These are phyloP conservation scores for Mycena metata DNA, from an alignment of 768 basidiomycete genomes.

Conservation along the genomic window DNA sequence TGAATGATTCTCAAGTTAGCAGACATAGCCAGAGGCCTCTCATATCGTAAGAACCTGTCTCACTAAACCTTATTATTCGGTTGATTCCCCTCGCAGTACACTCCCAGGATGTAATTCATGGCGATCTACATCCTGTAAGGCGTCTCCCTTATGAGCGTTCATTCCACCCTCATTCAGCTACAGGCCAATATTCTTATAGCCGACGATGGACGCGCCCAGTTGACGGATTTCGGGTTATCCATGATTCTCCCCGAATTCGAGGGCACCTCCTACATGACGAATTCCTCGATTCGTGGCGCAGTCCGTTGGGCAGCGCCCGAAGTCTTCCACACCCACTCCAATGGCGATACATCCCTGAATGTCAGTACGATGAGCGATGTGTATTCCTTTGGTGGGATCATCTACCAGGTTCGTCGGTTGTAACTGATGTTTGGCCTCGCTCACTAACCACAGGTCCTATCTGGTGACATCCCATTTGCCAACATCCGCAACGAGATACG, in stretches of 20 bases:
- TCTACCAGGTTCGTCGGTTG: slow-evolving; percentile 4
- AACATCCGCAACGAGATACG: background rate
- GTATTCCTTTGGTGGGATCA: slow-evolving; percentile 20
- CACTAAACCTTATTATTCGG: background rate
- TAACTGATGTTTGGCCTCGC: too few relatives aligned
- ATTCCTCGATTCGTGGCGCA: background rate
- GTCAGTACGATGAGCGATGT: slow-evolving; percentile 20
- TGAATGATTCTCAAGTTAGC: background rate
- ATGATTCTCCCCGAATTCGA: slow-evolving; percentile 21
- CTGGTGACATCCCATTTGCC: slow-evolving; percentile 6
- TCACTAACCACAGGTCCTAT: slow-evolving; percentile 5
- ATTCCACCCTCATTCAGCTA: too few relatives aligned
- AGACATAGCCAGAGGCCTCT: background rate
- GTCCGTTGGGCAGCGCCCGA: slow-evolving; percentile 22
- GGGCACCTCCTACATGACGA: slow-evolving; percentile 17
- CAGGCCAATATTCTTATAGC: slow-evolving; percentile 18
- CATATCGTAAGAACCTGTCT: background rate
- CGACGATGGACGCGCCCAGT: slow-evolving; percentile 2
- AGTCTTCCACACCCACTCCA: background rate
- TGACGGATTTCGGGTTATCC: slow-evolving; percentile 20
- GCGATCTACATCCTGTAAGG: slow-evolving; percentile 20
- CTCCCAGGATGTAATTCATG: slow-evolving; percentile 11
- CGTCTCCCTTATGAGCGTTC: background rate
- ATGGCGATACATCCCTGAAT: slow-evolving; percentile 1
- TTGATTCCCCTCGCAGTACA: background rate